Evolutionary conservation across 2,329 filamentous ascomycete species (phyloP).

Genomic region (Botrytis fabae): DNA sequence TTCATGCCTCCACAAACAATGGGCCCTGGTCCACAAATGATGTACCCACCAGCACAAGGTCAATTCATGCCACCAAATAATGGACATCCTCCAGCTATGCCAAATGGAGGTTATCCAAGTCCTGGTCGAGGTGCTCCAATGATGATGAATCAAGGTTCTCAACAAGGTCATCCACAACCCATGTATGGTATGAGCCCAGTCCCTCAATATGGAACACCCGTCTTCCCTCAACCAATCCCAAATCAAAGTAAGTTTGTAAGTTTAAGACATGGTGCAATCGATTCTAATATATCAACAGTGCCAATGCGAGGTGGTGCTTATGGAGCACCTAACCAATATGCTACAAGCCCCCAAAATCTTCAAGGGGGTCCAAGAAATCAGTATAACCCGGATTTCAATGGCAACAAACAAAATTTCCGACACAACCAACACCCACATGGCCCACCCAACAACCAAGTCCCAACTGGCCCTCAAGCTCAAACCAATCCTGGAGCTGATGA

Average conservation of each 20-base stretch:
- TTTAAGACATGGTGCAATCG: conserved; percentile 35
- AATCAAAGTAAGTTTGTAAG: conserved; percentile 64
- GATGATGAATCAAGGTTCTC: conserved; percentile 94
- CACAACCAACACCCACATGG: conserved; percentile 44
- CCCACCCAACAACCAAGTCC: conserved; percentile 42
- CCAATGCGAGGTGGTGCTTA: conserved; percentile 59
- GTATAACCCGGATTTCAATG: conserved; percentile 57
- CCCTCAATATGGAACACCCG: conserved; percentile 55
- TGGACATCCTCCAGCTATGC: conserved; percentile 58
- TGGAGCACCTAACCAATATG: conserved; percentile 61
- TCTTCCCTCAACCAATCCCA: conserved; percentile 68
- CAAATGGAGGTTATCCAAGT: conserved; percentile 80
- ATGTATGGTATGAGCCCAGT: conserved; percentile 72
- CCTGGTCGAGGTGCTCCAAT: conserved; percentile 78
- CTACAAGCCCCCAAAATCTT: conserved; percentile 58
- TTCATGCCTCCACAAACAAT: conserved; percentile 77
- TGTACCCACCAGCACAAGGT: conserved; percentile 70
- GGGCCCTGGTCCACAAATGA: conserved; percentile 73
- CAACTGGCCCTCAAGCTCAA: conserved; percentile 43
- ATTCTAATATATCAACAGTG: conserved; percentile 50
- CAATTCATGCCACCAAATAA: conserved; percentile 63
- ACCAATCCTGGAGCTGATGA: conserved; percentile 48
- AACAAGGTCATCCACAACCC: conserved; percentile 73
- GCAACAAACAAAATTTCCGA: conserved; percentile 53
- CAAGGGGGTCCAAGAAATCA: conserved; percentile 56